Base-by-base conservation (phyloP, 2,329 filamentous ascomycete genomes). In the Periglandula ipomoeae region DNA sequence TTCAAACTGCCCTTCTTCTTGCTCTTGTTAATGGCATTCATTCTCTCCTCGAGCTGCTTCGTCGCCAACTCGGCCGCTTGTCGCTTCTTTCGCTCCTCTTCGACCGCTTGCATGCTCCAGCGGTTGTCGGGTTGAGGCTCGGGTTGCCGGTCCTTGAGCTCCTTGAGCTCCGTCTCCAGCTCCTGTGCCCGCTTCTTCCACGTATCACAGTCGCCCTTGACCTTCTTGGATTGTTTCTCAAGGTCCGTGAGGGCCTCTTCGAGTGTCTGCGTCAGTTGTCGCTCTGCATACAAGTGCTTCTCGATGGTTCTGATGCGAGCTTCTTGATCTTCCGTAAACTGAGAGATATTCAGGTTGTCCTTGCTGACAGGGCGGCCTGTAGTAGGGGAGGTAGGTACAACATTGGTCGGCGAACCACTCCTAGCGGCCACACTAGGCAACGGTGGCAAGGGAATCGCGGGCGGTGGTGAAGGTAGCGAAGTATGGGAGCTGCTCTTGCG, bases 1-100 rank as follows among this genome's bases (percentile, higher is more conserved):
- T 96, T 97, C 68, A 98, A 78, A 57, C 86, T 90, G 61, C 85
- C 82, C 79, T 95, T 95, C 80, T 91, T 95, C 75, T 94, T 93
- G 72, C 87, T 85, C 62, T 78, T 81, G 69, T 84, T 90, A 65
- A 93, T 85, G 50, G 87, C 84, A 61, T 91, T 89, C 83, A 98
- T 98, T 49, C 91, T 81, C 72, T 95, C 89, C 70, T 98, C 91
- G 23, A 98, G 79, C 61, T 95, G 87, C 35, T 85, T 87, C 47
- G 87, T 78, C 39, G 93, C 93, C 55, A 86, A 82, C 72, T 98
- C 93, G 32, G 94, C 90, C 54, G 91, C 87, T 55, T 89, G 78
- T 52, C 93, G 79, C 71, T 95, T 94, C 72, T 88, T 91, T 59
- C 91, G 82, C 76, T 98, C 93, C 69, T 98, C 91, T 65, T 98